Evolutionary conservation across 2,329 filamentous ascomycete genomes (phyloP).

Genomic region (Pseudocercospora fijiensis): DNA sequence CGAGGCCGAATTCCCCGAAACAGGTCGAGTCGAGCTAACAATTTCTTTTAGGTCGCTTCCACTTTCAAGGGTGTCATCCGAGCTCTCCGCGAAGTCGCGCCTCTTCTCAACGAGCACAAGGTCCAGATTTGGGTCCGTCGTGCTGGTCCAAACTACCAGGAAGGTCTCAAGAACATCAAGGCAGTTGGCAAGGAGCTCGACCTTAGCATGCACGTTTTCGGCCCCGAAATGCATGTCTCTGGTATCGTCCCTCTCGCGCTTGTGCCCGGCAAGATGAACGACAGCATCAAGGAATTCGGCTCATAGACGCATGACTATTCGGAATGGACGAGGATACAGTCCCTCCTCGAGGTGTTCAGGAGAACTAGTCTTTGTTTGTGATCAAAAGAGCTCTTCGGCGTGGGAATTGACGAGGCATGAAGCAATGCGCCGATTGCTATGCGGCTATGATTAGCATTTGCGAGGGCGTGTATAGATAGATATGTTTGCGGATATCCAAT

Average conservation of each 20-base stretch:
- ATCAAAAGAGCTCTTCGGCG: not conserved
- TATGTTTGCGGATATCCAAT: slow-evolving; percentile 7
- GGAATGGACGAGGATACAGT: slow-evolving; percentile 2
- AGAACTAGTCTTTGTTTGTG: not conserved
- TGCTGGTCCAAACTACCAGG: slow-evolving; percentile 97
- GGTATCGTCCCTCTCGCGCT: slow-evolving; percentile 95
- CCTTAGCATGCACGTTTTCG: slow-evolving; percentile 89
- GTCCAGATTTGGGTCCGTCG: slow-evolving; percentile 93
- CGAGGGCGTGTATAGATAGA: slow-evolving; percentile 7
- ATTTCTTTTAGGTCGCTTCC: slow-evolving; percentile 63
- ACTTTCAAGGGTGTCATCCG: slow-evolving; percentile 99
- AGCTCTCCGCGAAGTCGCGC: slow-evolving; percentile 85
- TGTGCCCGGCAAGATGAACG: slow-evolving; percentile 56
- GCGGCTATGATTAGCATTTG: slow-evolving; percentile 1
- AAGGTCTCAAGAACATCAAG: slow-evolving; percentile 99
- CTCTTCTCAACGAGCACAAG: slow-evolving; percentile 88
- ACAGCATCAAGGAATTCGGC: slow-evolving; percentile 62
- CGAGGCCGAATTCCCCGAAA: not conserved
- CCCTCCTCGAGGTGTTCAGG: slow-evolving; percentile 6
- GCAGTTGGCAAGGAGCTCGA: slow-evolving; percentile 88
- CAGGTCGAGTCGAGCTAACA: slow-evolving; percentile 17
- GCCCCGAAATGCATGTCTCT: slow-evolving; percentile 81
- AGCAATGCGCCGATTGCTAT: slow-evolving; percentile 1
- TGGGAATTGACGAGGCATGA: slow-evolving; percentile 2
- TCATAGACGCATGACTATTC: slow-evolving; percentile 38